Percentiles rank a stretch among this genome's conserved stretches.
Evolutionary conservation across 768 basidiomycete species (phyloP).

Genomic region (Leccinum ochraceum): DNA sequence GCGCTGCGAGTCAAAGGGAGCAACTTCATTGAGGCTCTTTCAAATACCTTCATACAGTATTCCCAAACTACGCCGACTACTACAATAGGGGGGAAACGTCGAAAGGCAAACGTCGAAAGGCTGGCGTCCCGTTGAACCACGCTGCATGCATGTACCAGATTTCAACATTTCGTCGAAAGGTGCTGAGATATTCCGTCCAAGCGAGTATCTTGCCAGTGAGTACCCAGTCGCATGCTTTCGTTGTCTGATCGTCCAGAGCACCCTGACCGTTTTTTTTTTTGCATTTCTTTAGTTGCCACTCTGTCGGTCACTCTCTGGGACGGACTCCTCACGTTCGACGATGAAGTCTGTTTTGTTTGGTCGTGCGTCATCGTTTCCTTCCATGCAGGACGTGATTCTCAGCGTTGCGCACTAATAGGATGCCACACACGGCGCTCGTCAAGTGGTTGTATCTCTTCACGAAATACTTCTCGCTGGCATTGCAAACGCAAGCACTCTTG

Average conservation of each 20-base stretch:
- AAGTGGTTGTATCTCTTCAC: conserved; percentile 33
- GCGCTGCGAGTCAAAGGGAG: too few relatives aligned
- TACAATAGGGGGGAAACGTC: background rate
- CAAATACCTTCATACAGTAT: background rate
- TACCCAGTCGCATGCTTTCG: background rate
- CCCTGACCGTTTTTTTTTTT: background rate
- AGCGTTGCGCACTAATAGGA: conserved; percentile 5
- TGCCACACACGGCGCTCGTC: conserved; percentile 14
- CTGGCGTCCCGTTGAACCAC: background rate
- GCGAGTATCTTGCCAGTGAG: conserved; percentile 13
- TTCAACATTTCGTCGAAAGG: background rate
- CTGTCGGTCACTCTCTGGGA: conserved; percentile 23
- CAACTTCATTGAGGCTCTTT: background rate
- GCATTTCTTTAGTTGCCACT: conserved; percentile 10
- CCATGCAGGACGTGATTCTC: background rate
- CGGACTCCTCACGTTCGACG: conserved; percentile 13
- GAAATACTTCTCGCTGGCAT: conserved; percentile 19
- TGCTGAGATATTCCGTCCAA: background rate
- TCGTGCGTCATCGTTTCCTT: conserved; percentile 16
- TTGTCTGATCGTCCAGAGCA: background rate
- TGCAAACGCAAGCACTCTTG: conserved; percentile 16
- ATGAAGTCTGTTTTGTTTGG: conserved; percentile 26
- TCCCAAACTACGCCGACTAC: background rate
- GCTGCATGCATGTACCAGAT: conserved; percentile 4
- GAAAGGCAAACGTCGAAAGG: background rate